Evolutionary conservation across 2,329 filamentous ascomycete genomes (phyloP), one percentile per base, ranked within the genome.

Genomic region (Dendryphion nanum): DNA sequence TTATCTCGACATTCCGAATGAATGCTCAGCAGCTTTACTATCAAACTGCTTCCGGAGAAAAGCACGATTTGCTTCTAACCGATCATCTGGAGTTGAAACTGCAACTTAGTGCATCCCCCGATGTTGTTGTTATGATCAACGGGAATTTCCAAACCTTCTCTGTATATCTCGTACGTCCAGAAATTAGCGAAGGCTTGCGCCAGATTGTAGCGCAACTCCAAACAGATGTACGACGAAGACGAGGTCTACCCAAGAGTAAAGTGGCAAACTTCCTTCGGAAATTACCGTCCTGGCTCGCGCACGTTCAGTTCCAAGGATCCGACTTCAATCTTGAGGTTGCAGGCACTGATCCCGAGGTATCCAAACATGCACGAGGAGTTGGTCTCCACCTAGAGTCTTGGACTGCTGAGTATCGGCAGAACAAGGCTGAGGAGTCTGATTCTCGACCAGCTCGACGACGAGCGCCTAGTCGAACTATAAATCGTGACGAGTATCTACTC

Each of bases 1-100:
- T 98, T 1, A 82, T 82, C 12, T 89, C 89, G 1, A 85, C 86
- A 3, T 82, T 94, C 60, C 79, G 93, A 31, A 73, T 97, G 41
- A 84, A 91, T 45, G 86, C 88, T 1, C 89, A 96, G 60, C 81
- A 89, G 48, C 76, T 98, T 1, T 98, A 97, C 64, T 98, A 98
- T 60, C 94, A 96, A 59, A 95, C 89, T 1, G 83, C 85, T 16
- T 79, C 82, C 7, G 86, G 89, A 4, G 81, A 82, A 42, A 84
- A 89, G 35, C 91, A 95, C 57, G 89, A 95, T 55, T 74, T 98
- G 5, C 77, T 97, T 3, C 82, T 89, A 23, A 94, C 86, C 0
- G 91, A 98, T 56, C 86, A 83, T 2, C 79, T 96, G 41, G 93
- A 98, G 55, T 66, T 96, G 40, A 95, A 91, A 56, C 71, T 87